A percentile compares a stretch with the other conserved stretches of the same genome.
Evolutionary conservation across 2,329 filamentous ascomycete species (phyloP).

Genomic region (Fusarium napiforme): DNA sequence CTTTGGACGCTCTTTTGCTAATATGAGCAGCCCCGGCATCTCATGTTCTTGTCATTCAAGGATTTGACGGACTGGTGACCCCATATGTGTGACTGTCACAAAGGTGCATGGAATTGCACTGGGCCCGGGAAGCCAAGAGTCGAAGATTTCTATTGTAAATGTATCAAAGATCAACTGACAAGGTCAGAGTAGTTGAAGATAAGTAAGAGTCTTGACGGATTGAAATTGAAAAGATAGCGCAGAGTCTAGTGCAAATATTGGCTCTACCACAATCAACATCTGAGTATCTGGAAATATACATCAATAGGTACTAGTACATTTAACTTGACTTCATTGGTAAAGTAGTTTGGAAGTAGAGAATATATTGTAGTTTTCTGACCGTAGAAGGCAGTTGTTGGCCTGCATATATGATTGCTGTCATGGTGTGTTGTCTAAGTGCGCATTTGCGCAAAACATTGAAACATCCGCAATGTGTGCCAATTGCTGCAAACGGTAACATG

Average conservation of each 20-base stretch:
- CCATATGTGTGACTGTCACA: not conserved
- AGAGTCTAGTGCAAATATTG: not conserved
- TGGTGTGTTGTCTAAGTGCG: not conserved
- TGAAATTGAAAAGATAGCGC: not conserved
- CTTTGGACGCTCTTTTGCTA: not conserved
- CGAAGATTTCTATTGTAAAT: not conserved
- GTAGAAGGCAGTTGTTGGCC: no score
- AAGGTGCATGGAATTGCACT: not conserved
- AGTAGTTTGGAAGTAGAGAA: no score
- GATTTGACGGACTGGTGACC: not conserved
- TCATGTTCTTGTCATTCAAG: not conserved
- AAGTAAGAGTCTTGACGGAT: not conserved
- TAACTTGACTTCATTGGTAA: not conserved
- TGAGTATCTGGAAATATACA: not conserved
- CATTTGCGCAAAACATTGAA: constrained; percentile 7
- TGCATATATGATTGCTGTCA: not conserved
- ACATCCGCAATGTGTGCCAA: not conserved
- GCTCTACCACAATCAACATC: not conserved
- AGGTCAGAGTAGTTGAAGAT: not conserved
- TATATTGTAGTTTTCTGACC: not conserved
- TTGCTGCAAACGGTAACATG: not conserved
- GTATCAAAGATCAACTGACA: not conserved
- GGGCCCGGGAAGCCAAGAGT: not conserved
- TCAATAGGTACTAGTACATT: not conserved
- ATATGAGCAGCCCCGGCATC: not conserved